These are phyloP conservation scores for Mycena olivaceomarginata DNA, from an alignment of 768 basidiomycete species.

Conservation along the genomic window DNA sequence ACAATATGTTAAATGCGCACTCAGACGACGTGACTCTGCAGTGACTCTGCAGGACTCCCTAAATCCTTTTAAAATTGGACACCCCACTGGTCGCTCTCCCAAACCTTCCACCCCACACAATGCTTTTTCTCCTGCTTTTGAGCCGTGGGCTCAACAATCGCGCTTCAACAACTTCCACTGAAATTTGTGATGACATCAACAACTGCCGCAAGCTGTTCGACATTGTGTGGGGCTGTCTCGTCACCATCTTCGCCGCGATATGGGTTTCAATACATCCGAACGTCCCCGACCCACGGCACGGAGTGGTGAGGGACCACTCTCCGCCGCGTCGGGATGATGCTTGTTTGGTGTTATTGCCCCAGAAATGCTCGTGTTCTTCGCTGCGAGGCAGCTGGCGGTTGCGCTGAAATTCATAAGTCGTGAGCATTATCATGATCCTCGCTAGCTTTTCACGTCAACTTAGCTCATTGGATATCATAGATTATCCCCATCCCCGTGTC, in stretches of 20 bases:
- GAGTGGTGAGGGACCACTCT: neutral
- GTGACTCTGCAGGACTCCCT: too few relatives aligned
- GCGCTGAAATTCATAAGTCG: too few relatives aligned
- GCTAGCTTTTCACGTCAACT: too few relatives aligned
- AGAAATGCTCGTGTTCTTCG: conserved; percentile 14
- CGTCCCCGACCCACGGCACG: neutral
- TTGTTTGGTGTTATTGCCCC: conserved; percentile 4
- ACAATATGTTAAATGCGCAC: too few relatives aligned
- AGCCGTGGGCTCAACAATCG: neutral
- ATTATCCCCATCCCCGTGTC: too few relatives aligned
- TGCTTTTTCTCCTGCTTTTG: too few relatives aligned
- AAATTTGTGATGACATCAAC: neutral
- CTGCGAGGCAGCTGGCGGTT: neutral
- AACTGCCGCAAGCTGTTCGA: neutral
- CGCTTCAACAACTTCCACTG: neutral
- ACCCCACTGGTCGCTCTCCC: too few relatives aligned
- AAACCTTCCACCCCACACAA: too few relatives aligned
- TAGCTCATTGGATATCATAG: neutral
- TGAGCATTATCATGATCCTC: too few relatives aligned
- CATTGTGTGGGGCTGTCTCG: conserved; percentile 7
- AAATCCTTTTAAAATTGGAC: too few relatives aligned
- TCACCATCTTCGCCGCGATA: neutral
- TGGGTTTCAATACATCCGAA: conserved; percentile 6
- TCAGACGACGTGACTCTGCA: too few relatives aligned
- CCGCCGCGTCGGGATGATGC: conserved; percentile 4